Evolutionary conservation across 1,284 basidiomycete species (phyloP).

Genomic region (Trichosporon coremiiforme): DNA sequence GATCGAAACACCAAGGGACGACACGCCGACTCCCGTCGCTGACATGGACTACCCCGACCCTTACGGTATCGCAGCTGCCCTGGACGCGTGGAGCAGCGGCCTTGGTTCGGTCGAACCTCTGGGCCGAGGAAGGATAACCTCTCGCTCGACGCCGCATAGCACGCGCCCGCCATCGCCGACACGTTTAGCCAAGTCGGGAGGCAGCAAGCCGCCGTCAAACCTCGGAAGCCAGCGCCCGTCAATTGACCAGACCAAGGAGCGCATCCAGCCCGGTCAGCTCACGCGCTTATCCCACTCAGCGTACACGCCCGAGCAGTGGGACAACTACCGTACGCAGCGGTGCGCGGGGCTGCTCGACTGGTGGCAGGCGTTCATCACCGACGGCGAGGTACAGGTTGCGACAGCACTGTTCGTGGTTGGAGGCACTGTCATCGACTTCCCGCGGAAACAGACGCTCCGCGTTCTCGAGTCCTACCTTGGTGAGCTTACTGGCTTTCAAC

Average conservation of each 20-base stretch:
- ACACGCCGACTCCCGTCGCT: constrained; percentile 23
- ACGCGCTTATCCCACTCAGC: constrained; percentile 26
- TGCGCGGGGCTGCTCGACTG: constrained; percentile 36
- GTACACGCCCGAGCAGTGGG: constrained; percentile 25
- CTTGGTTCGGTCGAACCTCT: background rate
- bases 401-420: constrained; percentile 42
- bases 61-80: constrained; percentile 35
- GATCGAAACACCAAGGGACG: constrained; percentile 27
- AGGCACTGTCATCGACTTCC: constrained; percentile 36
- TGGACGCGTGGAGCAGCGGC: constrained; percentile 16
- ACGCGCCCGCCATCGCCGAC: constrained; percentile 26
- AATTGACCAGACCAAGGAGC: constrained; percentile 19
- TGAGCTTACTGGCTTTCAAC: constrained; percentile 26
- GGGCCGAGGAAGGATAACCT: constrained; percentile 12
- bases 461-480: constrained; percentile 47
- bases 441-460: constrained; percentile 39
- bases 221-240: constrained; percentile 26
- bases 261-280: constrained; percentile 22
- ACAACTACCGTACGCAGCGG: constrained; percentile 27
- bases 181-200: background rate
- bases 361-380: constrained; percentile 44
- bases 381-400: constrained; percentile 52
- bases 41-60: constrained; percentile 40
- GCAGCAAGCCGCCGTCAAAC: constrained; percentile 17
- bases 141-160: constrained; percentile 31